phyloP scores from a whole-genome alignment of 345 rosid genomes.

The Excoecaria cochinchinensis region DNA sequence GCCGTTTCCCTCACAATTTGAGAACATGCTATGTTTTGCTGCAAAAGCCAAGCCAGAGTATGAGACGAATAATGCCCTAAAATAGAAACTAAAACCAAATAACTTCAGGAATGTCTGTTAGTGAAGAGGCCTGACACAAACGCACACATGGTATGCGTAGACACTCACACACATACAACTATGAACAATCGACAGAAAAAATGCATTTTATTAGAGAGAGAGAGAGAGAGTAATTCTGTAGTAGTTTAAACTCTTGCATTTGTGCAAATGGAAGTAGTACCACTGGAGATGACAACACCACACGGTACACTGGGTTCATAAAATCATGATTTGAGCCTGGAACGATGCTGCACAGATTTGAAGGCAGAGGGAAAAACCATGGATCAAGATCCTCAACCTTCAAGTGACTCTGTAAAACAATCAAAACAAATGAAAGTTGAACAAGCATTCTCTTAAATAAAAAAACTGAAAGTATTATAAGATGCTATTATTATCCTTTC shows the following conservation, averaged over 20 bases:
- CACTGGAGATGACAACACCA: conserved; percentile 90
- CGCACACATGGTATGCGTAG: too few species aligned
- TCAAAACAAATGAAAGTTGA: conserved; percentile 12
- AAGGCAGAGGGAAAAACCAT: conserved; percentile 85
- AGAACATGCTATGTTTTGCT: neutral
- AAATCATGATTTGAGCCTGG: conserved; percentile 91
- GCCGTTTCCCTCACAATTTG: neutral
- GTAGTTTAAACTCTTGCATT: conserved; percentile 1
- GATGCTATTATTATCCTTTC: neutral
- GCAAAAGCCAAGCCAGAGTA: neutral
- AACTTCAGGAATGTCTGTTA: conserved; percentile 5
- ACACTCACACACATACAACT: too few species aligned
- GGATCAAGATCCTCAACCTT: conserved; percentile 62
- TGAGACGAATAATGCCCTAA: neutral
- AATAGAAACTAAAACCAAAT: neutral
- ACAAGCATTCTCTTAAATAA: neutral
- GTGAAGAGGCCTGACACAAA: neutral
- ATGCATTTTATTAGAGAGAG: neutral
- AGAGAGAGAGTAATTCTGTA: neutral
- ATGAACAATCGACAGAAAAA: neutral
- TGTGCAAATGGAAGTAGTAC: conserved; percentile 34
- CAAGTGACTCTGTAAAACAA: conserved; percentile 42
- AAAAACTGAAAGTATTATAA: neutral
- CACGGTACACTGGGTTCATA: conserved; percentile 56
- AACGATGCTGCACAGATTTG: conserved; percentile 47